phyloP scores from a whole-genome alignment of 164 flowering plant genomes.

The Saururus chinensis region DNA sequence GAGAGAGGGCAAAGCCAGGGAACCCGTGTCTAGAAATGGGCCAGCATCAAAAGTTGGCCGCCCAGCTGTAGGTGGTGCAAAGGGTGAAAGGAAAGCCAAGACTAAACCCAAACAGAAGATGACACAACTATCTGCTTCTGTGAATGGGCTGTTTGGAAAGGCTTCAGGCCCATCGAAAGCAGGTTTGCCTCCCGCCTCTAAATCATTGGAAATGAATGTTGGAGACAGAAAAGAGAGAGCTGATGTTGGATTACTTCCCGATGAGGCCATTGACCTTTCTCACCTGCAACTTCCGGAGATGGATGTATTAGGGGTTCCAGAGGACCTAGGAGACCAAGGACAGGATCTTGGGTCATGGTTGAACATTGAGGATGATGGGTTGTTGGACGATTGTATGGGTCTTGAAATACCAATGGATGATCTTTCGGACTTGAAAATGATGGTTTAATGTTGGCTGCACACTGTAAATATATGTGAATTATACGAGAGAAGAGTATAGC shows the following conservation, averaged over 20 bases:
- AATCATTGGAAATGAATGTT: conserved; percentile 24
- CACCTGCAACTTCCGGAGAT: conserved; percentile 56
- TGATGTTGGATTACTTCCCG: conserved; percentile 16
- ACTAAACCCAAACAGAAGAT: conserved; percentile 77
- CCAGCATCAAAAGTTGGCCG: conserved; percentile 45
- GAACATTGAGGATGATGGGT: conserved; percentile 52
- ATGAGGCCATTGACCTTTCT: conserved; percentile 54
- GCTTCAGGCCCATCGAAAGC: conserved; percentile 42
- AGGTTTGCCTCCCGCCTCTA: conserved; percentile 23
- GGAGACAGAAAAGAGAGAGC: conserved; percentile 28
- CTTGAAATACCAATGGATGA: conserved; percentile 84
- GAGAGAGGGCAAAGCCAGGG: conserved; percentile 67
- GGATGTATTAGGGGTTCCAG: conserved; percentile 44
- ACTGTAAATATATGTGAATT: conserved; percentile 57
- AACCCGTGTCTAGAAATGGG: conserved; percentile 41
- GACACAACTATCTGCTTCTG: conserved; percentile 65
- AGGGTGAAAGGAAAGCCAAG: conserved; percentile 81
- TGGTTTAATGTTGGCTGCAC: conserved; percentile 38
- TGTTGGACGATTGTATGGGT: conserved; percentile 63
- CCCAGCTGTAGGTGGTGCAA: conserved; percentile 41
- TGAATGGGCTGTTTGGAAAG: conserved; percentile 54
- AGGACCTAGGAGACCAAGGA: conserved; percentile 46
- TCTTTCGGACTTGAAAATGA: conserved; percentile 65
- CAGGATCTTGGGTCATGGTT: conserved; percentile 63
- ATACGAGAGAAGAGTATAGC: conserved; percentile 19